phyloP scores from a whole-genome alignment of 352 stramenopile genomes.

The Pythium coloratum region DNA sequence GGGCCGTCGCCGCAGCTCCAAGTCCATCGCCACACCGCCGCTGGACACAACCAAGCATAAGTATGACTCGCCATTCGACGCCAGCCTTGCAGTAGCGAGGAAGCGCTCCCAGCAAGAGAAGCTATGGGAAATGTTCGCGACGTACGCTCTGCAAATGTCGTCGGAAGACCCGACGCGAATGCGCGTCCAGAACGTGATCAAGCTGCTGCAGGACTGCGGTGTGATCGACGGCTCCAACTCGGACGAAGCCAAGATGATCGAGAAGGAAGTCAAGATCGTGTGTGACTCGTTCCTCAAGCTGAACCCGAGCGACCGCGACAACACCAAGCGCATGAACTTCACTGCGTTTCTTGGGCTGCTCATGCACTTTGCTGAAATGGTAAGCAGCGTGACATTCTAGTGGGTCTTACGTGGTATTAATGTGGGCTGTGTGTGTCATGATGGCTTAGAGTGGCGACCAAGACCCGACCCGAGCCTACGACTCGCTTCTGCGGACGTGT shows the following conservation, averaged over 20 bases:
- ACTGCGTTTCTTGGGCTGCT: constrained; percentile 67
- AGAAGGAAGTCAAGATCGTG: constrained; percentile 76
- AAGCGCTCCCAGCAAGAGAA: constrained; percentile 68
- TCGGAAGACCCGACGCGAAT: constrained; percentile 76
- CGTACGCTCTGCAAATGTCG: constrained; percentile 74
- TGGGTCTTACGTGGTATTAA: neutral
- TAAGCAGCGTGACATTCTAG: constrained; percentile 12
- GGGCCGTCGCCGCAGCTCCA: constrained; percentile 5
- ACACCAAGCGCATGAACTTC: constrained; percentile 71
- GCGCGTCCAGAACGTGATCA: constrained; percentile 63
- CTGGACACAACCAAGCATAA: constrained; percentile 21
- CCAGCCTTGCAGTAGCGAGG: constrained; percentile 47
- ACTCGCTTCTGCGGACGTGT: constrained; percentile 63
- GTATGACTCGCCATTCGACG: constrained; percentile 68
- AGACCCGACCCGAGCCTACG: constrained; percentile 50
- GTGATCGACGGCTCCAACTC: constrained; percentile 58
- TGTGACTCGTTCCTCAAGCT: constrained; percentile 69
- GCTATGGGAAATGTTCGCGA: constrained; percentile 79
- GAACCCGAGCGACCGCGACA: constrained; percentile 59
- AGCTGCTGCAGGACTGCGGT: constrained; percentile 75
- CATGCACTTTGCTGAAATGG: constrained; percentile 70
- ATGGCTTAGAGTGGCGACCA: constrained; percentile 48
- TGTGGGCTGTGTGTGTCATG: neutral
- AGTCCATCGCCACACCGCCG: neutral
- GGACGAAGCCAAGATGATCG: constrained; percentile 60